Percentiles rank a stretch among this genome's conserved stretches.
Conservation (phyloP, 139 green algal genomes). For the Tetraselmis striata region DNA sequence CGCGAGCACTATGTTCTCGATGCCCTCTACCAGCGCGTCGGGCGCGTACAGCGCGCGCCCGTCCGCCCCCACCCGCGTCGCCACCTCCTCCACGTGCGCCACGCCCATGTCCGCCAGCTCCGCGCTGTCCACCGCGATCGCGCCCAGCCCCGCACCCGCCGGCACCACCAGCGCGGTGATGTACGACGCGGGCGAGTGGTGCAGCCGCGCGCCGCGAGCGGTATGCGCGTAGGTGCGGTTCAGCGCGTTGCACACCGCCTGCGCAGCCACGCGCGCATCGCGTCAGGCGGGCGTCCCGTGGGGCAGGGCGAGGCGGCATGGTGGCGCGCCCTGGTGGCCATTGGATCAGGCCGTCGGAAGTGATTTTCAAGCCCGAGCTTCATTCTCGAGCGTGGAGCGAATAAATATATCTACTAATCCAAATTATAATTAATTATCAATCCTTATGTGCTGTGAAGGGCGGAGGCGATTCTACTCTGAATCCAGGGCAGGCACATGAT, state of each 20-base stretch:
- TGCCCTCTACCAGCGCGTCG: conserved; percentile 53
- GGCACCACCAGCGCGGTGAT: conserved; percentile 72
- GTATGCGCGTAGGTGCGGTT: conserved; percentile 44
- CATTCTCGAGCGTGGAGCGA: too few species aligned
- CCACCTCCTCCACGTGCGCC: conserved; percentile 59
- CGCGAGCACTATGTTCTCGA: conserved; percentile 39
- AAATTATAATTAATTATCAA: too few species aligned
- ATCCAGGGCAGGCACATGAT: too few species aligned
- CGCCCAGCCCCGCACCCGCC: conserved; percentile 19
- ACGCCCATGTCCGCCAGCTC: conserved; percentile 53
- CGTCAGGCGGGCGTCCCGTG: too few species aligned
- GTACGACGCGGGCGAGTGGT: conserved; percentile 53
- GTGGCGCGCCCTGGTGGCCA: too few species aligned
- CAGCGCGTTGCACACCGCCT: conserved; percentile 55
- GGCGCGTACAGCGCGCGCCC: conserved; percentile 53
- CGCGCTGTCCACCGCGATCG: conserved; percentile 53
- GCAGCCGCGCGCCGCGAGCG: conserved; percentile 31
- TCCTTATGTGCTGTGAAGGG: too few species aligned
- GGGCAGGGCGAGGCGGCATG: too few species aligned
- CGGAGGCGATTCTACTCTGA: too few species aligned
- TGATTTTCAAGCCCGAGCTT: too few species aligned
- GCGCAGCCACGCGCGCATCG: background rate
- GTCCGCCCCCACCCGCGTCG: conserved; percentile 8
- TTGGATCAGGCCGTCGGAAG: too few species aligned
- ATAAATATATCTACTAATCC: too few species aligned